Percentiles rank a stretch among this genome's conserved stretches.
Conservation (phyloP, 768 basidiomycete genomes). For the Russula foetens region DNA sequence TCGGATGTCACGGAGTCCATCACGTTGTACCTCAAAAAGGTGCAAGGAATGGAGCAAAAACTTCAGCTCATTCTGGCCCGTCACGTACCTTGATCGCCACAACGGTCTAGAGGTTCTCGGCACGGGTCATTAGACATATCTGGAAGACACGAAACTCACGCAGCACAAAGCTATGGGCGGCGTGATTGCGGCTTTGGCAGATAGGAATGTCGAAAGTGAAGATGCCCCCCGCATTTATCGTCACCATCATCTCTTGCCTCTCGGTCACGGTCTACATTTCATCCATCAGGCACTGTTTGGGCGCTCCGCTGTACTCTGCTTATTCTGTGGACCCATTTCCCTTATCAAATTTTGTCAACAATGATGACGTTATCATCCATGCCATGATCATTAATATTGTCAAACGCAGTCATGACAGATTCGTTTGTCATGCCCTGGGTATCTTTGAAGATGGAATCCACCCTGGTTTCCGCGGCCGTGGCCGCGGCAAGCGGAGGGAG, state of each 20-base stretch:
- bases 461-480: neutral
- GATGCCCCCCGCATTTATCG: neutral
- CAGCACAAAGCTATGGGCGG: neutral
- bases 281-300: neutral
- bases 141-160: neutral
- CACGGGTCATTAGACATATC: neutral
- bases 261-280: neutral
- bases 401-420: neutral
- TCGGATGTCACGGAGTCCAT: constrained; percentile 6
- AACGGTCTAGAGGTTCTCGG: too few species aligned
- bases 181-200: neutral
- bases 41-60: constrained; percentile 2
- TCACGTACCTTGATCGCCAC: neutral
- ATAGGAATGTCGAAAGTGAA: neutral
- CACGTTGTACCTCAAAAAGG: constrained; percentile 11
- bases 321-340: neutral
- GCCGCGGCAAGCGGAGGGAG: neutral
- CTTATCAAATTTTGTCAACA: neutral
- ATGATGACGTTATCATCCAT: neutral
- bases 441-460: neutral
- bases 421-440: neutral
- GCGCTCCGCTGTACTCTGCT: neutral
- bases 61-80: neutral
- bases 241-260: neutral
- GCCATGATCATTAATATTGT: neutral